phyloP scores from a whole-genome alignment of 345 rosid genomes.

The Eucalyptus pauciflora region DNA sequence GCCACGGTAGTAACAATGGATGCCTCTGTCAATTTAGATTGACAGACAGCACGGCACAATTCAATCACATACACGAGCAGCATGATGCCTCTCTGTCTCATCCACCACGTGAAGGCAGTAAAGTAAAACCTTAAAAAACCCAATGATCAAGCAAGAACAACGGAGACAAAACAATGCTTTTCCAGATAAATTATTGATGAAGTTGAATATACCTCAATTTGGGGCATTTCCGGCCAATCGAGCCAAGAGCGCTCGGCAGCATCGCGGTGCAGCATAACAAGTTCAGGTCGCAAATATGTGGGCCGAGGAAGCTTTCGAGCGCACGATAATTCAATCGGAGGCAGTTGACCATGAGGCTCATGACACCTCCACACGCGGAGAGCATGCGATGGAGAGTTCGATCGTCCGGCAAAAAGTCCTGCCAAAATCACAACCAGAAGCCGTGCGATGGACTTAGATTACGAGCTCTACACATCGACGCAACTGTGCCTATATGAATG shows the following conservation, averaged over 20 bases:
- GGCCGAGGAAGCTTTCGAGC: conserved; percentile 12
- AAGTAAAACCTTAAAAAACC: not conserved
- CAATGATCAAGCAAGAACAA: not conserved
- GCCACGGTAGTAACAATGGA: not conserved
- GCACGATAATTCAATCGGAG: conserved; percentile 22
- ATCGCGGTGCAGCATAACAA: conserved; percentile 29
- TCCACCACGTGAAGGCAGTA: no score
- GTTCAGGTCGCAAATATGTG: conserved; percentile 27
- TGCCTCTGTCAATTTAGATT: not conserved
- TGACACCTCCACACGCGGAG: conserved; percentile 12
- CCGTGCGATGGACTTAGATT: not conserved
- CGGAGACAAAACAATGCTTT: not conserved
- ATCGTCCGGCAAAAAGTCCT: conserved; percentile 26
- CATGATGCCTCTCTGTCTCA: not conserved
- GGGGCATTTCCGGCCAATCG: conserved; percentile 29
- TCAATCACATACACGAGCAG: not conserved
- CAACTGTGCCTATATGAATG: no score
- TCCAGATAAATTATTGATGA: not conserved
- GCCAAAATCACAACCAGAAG: not conserved
- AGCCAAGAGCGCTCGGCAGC: conserved; percentile 17
- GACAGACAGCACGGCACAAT: not conserved
- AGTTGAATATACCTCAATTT: conserved; percentile 27
- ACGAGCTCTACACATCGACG: not conserved
- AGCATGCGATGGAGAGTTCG: conserved; percentile 18
- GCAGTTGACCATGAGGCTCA: conserved; percentile 30